Percentiles rank a stretch among this genome's conserved stretches.
phyloP scores from a whole-genome alignment of 176 grass and related monocot genomes.

The Zoysia pacifica region DNA sequence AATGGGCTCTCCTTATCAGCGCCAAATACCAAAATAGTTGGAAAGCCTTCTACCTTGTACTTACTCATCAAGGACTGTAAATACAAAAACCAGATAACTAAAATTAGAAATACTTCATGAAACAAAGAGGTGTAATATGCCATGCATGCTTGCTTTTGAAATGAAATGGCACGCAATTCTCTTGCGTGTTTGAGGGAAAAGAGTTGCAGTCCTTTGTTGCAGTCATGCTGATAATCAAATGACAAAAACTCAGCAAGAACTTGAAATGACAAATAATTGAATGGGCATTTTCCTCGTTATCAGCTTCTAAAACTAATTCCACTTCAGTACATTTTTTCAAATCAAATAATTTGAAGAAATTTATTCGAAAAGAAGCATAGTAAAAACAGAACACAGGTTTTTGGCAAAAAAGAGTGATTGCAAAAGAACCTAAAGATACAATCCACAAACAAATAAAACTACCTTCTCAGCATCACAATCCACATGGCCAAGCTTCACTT shows the following conservation, averaged over 20 bases:
- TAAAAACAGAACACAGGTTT: background rate
- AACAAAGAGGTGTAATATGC: background rate
- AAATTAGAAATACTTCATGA: background rate
- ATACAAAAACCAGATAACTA: constrained; percentile 18
- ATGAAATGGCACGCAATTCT: background rate
- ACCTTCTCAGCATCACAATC: constrained; percentile 99
- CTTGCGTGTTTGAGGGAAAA: no score
- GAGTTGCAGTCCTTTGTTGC: background rate
- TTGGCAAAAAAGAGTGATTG: background rate
- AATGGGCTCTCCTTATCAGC: constrained; percentile 81
- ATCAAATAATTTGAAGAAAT: background rate
- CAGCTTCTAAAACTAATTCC: constrained; percentile 1
- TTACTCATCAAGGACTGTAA: constrained; percentile 98
- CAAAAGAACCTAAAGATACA: background rate
- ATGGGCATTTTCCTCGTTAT: constrained; percentile 9
- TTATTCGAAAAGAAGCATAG: background rate
- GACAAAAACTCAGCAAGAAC: constrained; percentile 8
- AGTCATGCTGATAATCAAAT: constrained; percentile 5
- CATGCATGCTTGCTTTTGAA: constrained; percentile 9
- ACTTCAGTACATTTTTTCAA: background rate
- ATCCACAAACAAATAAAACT: constrained; percentile 11
- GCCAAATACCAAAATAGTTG: constrained; percentile 98
- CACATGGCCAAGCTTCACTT: constrained; percentile 94
- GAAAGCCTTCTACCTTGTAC: constrained; percentile 95
- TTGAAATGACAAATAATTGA: background rate